Evolutionary conservation across 2,329 filamentous ascomycete genomes (phyloP).

Genomic region (Fusarium paranaense): DNA sequence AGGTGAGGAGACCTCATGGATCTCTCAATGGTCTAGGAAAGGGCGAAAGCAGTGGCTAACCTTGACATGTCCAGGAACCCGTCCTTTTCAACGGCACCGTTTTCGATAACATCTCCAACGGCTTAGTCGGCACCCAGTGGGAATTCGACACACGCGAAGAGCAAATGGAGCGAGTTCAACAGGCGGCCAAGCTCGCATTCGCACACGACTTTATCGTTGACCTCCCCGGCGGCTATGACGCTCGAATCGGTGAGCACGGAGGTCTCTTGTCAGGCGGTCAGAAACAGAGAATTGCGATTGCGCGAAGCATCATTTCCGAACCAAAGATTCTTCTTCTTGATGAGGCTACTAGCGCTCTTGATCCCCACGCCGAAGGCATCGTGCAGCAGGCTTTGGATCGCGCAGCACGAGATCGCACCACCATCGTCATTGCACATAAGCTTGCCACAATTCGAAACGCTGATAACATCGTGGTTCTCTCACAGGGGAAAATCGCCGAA

Average conservation of each 20-base stretch:
- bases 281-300: background rate
- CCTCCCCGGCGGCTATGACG: background rate
- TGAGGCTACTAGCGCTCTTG: background rate
- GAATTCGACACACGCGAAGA: background rate
- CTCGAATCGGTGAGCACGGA: background rate
- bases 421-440: background rate
- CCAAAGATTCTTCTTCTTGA: background rate
- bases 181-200: background rate
- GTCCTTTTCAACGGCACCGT: background rate
- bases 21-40: rapidly evolving
- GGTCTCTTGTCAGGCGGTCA: background rate
- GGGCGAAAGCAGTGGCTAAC: background rate
- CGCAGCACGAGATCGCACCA: background rate
- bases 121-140: background rate
- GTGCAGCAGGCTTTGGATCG: background rate
- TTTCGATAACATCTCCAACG: background rate
- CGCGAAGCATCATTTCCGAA: background rate
- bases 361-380: background rate
- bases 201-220: background rate
- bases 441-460: background rate
- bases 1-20: background rate
- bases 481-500: background rate
- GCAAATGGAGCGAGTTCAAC: background rate
- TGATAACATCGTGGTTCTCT: background rate
- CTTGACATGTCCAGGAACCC: background rate